These are phyloP conservation scores for Rubroboletus satanas DNA, from an alignment of 768 basidiomycete species.

Conservation along the genomic window DNA sequence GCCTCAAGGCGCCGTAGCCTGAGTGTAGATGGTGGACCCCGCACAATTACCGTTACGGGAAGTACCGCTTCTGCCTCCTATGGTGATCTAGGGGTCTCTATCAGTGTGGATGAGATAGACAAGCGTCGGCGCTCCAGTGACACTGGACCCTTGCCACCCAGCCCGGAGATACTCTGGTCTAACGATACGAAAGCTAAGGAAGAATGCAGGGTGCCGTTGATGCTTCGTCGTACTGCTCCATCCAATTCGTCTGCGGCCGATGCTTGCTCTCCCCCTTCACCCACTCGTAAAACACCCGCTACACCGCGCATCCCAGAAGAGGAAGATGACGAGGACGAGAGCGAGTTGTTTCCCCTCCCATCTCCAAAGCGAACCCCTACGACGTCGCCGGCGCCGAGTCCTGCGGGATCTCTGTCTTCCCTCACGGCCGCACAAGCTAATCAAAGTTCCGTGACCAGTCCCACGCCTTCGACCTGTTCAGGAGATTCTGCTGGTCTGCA, in stretches of 20 bases:
- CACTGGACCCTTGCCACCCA: not conserved
- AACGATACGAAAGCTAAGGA: not conserved
- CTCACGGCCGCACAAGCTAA: constrained; percentile 8
- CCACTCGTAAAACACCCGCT: constrained; percentile 7
- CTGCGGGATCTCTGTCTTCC: constrained; percentile 29
- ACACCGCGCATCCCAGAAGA: constrained; percentile 34
- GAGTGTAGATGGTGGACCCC: constrained; percentile 35
- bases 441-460: constrained; percentile 2
- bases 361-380: constrained; percentile 53
- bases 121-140: constrained; percentile 50
- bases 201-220: not conserved
- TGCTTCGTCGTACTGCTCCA: not conserved
- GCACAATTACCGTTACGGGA: constrained; percentile 27
- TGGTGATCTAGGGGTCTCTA: constrained; percentile 28
- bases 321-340: constrained; percentile 48
- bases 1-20: constrained; percentile 55
- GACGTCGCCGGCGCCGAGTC: constrained; percentile 37
- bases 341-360: constrained; percentile 55
- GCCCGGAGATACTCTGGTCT: not conserved
- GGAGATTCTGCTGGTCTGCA: constrained; percentile 4
- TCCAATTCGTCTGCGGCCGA: not conserved
- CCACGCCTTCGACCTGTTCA: constrained; percentile 18
- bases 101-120: constrained; percentile 65
- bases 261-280: constrained; percentile 8
- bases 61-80: constrained; percentile 30